phyloP scores from a whole-genome alignment of 2,329 filamentous ascomycete species.

The Fusarium nygamai region DNA sequence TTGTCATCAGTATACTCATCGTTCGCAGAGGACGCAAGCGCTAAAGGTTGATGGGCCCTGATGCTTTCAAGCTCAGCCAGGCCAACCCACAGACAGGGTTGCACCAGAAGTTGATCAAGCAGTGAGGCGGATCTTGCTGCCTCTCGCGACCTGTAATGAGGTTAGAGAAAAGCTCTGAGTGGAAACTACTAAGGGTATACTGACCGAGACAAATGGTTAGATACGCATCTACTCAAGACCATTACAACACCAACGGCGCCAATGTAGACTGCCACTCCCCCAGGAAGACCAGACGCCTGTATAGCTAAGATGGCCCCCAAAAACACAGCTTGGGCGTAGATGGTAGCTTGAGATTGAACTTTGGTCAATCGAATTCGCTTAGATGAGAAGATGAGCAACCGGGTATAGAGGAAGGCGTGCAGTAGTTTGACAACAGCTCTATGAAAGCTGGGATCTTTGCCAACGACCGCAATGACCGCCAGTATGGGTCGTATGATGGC shows the following conservation, averaged over 20 bases:
- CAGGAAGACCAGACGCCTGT: neutral
- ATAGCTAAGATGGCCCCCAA: neutral
- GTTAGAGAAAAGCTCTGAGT: neutral
- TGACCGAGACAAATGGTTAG: neutral
- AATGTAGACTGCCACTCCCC: neutral
- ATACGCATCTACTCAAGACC: neutral
- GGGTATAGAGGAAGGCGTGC: slow-evolving; percentile 1
- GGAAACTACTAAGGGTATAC: neutral
- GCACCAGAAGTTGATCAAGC: neutral
- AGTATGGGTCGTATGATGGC: neutral
- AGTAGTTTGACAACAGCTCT: neutral
- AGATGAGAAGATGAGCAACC: neutral
- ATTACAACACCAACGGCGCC: neutral
- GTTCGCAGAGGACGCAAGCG: neutral
- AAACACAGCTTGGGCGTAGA: neutral
- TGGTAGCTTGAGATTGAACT: neutral
- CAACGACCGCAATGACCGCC: neutral
- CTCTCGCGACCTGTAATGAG: neutral
- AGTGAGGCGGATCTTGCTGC: neutral
- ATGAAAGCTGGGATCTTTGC: neutral
- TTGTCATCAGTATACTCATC: neutral
- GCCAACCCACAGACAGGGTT: neutral
- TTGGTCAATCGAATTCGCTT: neutral
- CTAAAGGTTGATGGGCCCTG: neutral
- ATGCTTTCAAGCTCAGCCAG: neutral